Conservation (phyloP, 257 asterid genomes). For the Nicotiana tomentosiformis region DNA sequence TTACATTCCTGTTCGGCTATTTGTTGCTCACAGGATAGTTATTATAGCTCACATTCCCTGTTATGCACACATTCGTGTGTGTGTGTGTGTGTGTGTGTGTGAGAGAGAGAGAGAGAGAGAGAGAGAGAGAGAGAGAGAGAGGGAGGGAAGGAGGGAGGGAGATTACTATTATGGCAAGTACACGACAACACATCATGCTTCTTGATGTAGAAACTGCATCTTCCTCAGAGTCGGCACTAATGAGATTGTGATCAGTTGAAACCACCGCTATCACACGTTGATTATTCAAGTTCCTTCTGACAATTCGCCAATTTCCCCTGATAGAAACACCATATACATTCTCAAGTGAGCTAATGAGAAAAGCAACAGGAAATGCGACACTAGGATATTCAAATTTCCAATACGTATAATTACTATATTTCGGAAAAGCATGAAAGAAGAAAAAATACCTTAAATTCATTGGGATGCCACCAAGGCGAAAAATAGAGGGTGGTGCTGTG, state of each 20-base stretch:
- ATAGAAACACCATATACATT: background rate
- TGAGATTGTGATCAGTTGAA: slow-evolving; percentile 51
- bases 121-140: slow-evolving; percentile 17
- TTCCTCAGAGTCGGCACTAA: slow-evolving; percentile 50
- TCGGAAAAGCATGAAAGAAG: background rate
- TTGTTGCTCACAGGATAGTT: background rate
- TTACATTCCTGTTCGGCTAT: background rate
- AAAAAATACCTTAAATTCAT: slow-evolving; percentile 67
- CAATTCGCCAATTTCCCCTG: slow-evolving; percentile 95
- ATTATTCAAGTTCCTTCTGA: slow-evolving; percentile 63
- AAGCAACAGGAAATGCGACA: background rate
- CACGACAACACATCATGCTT: slow-evolving; percentile 66
- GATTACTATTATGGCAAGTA: slow-evolving; percentile 65
- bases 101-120: slow-evolving; percentile 28
- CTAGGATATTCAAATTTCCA: background rate
- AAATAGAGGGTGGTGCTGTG: slow-evolving; percentile 89
- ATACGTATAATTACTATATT: background rate
- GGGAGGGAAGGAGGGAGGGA: slow-evolving; percentile 29
- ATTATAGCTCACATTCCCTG: background rate
- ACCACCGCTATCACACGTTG: slow-evolving; percentile 77
- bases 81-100: background rate
- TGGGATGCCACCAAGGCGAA: slow-evolving; percentile 72
- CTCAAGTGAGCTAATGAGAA: background rate
- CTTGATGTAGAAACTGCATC: slow-evolving; percentile 55
- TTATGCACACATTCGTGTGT: background rate